phyloP scores from a whole-genome alignment of 2,329 filamentous ascomycete genomes.

The Sclerotiophoma versabilis region DNA sequence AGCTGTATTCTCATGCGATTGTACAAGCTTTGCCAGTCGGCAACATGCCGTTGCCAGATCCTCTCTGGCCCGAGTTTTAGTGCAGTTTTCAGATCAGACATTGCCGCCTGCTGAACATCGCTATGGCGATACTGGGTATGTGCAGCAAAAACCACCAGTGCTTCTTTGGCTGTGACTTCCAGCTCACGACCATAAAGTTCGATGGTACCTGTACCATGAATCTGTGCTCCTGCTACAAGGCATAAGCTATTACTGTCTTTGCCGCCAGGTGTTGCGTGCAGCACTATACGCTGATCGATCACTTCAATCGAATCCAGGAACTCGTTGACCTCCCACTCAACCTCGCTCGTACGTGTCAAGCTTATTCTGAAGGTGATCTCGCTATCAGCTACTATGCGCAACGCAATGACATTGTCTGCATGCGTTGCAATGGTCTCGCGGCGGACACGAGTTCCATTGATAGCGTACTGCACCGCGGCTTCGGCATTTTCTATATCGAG shows the following conservation, averaged over 20 bases:
- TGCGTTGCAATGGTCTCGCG: conserved; percentile 55
- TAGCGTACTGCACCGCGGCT: conserved; percentile 49
- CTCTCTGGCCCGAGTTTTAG: conserved; percentile 27
- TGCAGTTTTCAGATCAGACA: conserved; percentile 26
- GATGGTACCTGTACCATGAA: conserved; percentile 8
- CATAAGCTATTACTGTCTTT: conserved; percentile 19
- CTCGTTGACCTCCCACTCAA: conserved; percentile 55
- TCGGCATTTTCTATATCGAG: conserved; percentile 51
- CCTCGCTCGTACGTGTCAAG: conserved; percentile 51
- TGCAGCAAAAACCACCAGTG: conserved; percentile 50
- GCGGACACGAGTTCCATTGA: conserved; percentile 40
- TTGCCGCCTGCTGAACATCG: conserved; percentile 36
- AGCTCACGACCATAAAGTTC: conserved; percentile 33
- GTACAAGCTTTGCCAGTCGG: conserved; percentile 36
- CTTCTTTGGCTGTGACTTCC: conserved; percentile 46
- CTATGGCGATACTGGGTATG: conserved; percentile 51
- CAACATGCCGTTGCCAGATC: conserved; percentile 40
- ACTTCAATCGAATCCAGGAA: conserved; percentile 51
- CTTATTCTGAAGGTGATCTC: conserved; percentile 31
- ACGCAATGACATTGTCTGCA: conserved; percentile 51
- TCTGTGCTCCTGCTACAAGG: conserved; percentile 6
- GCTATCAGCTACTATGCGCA: conserved; percentile 37
- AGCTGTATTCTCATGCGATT: conserved; percentile 18
- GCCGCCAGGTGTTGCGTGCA: conserved; percentile 21
- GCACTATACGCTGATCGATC: conserved; percentile 22